Evolutionary conservation across 257 asterid genomes (phyloP).

Genomic region (Orobanche coerulescens): DNA sequence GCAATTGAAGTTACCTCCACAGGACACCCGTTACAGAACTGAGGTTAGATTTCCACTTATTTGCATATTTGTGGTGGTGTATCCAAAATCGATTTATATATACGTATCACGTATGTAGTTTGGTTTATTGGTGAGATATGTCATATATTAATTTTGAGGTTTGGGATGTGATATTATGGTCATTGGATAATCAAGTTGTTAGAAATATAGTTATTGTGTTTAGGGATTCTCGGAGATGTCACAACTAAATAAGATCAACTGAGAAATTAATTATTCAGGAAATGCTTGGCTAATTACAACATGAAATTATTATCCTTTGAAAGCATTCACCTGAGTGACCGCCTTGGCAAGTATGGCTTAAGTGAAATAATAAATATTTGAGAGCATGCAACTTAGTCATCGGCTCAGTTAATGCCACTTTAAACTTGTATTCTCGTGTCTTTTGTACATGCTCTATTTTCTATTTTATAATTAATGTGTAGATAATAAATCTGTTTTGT

Average conservation of each 20-base stretch:
- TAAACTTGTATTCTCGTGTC: neutral
- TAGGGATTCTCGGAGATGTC: neutral
- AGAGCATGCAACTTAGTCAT: neutral
- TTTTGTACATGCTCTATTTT: neutral
- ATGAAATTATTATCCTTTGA: neutral
- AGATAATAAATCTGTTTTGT: neutral
- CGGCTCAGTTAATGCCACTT: neutral
- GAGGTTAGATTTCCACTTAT: conserved; percentile 43
- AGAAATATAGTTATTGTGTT: neutral
- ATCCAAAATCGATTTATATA: neutral
- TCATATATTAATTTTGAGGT: neutral
- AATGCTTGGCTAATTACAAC: neutral
- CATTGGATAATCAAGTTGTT: neutral
- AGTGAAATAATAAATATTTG: neutral
- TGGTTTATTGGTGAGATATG: neutral
- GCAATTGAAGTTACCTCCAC: conserved; percentile 51
- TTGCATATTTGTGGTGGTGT: neutral
- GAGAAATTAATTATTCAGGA: conserved; percentile 8
- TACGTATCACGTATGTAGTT: no score
- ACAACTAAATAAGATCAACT: neutral
- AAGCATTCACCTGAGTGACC: neutral
- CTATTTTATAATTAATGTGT: neutral
- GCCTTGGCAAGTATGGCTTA: neutral
- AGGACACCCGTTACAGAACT: conserved; percentile 70
- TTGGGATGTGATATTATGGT: neutral